Evolutionary conservation across 2,329 filamentous ascomycete species (phyloP).

Genomic region (Neofusicoccum kwambonambiense): DNA sequence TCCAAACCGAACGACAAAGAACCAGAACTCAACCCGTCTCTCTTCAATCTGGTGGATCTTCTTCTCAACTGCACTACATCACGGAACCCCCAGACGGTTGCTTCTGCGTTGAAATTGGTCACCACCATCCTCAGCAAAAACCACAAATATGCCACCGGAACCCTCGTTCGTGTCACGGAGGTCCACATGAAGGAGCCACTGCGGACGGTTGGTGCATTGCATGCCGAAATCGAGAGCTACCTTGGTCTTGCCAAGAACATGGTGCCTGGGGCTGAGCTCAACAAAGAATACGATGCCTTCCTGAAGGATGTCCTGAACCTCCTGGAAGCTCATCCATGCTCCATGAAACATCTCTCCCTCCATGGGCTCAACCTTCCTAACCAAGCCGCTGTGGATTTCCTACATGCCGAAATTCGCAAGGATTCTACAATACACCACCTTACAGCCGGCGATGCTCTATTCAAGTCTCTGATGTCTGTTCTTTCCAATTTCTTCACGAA

Average conservation of each 20-base stretch:
- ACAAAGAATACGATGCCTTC: conserved; percentile 70
- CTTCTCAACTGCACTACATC: conserved; percentile 83
- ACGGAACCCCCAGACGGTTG: conserved; percentile 81
- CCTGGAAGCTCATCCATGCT: conserved; percentile 73
- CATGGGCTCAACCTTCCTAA: conserved; percentile 57
- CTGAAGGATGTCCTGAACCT: conserved; percentile 68
- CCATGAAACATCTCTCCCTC: conserved; percentile 64
- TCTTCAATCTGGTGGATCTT: conserved; percentile 93
- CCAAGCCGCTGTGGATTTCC: conserved; percentile 40
- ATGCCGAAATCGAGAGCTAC: conserved; percentile 71
- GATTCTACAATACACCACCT: conserved; percentile 59
- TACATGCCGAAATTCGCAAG: conserved; percentile 54
- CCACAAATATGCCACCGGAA: conserved; percentile 79
- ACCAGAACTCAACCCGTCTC: conserved; percentile 73
- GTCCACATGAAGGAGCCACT: conserved; percentile 54
- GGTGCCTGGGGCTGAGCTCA: conserved; percentile 67
- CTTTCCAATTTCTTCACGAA: conserved; percentile 84
- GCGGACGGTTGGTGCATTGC: conserved; percentile 71
- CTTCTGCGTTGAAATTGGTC: conserved; percentile 82
- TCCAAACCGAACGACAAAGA: conserved; percentile 74
- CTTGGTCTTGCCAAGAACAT: conserved; percentile 67
- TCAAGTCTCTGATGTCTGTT: conserved; percentile 55
- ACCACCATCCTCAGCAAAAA: conserved; percentile 84
- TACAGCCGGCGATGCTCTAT: conserved; percentile 60
- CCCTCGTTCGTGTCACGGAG: conserved; percentile 67